phyloP scores from a whole-genome alignment of 306 rosid species.

The Rosa lucieae region DNA sequence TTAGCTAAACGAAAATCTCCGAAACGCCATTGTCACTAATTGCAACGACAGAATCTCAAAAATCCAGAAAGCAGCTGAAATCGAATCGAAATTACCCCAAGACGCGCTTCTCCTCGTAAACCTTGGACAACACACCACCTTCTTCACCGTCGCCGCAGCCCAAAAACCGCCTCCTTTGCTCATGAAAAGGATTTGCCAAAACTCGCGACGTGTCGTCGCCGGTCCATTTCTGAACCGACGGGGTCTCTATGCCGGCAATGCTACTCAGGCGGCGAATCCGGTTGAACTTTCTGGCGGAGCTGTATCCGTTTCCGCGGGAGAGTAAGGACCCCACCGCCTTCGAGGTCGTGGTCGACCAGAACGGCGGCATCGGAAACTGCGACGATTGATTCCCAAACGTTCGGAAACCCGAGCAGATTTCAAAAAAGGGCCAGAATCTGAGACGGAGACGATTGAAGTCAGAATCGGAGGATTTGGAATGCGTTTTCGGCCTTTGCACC shows the following conservation, averaged over 20 bases:
- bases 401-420: not conserved
- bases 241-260: constrained; percentile 34
- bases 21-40: not conserved
- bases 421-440: not conserved
- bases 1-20: not conserved
- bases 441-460: not conserved
- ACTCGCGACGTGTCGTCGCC: constrained; percentile 21
- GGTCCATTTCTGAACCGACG: constrained; percentile 30
- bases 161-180: constrained; percentile 63
- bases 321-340: constrained; percentile 53
- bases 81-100: constrained; percentile 55
- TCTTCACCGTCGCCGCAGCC: constrained; percentile 94
- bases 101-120: constrained; percentile 83
- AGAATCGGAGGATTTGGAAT: not conserved
- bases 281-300: constrained; percentile 30
- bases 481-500: not conserved
- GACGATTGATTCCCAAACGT: constrained; percentile 4
- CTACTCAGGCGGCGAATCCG: constrained; percentile 39
- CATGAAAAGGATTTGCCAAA: constrained; percentile 12
- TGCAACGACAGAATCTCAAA: not conserved
- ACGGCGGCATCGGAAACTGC: constrained; percentile 58
- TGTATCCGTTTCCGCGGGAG: constrained; percentile 41
- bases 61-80: not conserved
- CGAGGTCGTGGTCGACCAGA: constrained; percentile 45
- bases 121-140: constrained; percentile 59